Conservation (phyloP, 345 rosid species). For the Syzygium oleosum region DNA sequence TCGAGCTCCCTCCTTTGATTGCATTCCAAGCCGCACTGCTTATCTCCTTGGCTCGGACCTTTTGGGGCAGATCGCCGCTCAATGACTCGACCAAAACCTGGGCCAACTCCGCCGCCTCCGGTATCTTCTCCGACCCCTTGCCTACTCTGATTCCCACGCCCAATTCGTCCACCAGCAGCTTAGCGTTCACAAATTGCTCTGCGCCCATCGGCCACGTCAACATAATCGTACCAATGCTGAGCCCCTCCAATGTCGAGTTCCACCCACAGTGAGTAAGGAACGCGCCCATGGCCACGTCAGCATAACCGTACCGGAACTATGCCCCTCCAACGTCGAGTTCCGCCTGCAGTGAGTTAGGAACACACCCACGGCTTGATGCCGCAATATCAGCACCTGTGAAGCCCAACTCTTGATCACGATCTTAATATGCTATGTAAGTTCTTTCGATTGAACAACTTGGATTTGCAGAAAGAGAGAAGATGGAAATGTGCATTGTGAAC, state of each 20-base stretch:
- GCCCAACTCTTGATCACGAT: background rate
- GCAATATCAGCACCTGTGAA: no score
- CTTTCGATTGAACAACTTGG: background rate
- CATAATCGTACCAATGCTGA: background rate
- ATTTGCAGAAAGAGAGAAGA: background rate
- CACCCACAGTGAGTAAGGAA: slow-evolving; percentile 52
- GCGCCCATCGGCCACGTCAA: background rate
- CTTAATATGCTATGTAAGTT: background rate
- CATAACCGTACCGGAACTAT: no score
- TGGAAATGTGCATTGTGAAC: background rate
- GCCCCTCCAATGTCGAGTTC: slow-evolving; percentile 61
- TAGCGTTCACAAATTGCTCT: slow-evolving; percentile 46
- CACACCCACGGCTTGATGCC: no score
- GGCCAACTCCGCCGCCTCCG: slow-evolving; percentile 33
- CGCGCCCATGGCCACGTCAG: no score
- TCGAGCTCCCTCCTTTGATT: slow-evolving; percentile 42
- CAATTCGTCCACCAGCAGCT: slow-evolving; percentile 43
- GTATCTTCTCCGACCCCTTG: slow-evolving; percentile 34
- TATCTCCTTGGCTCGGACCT: slow-evolving; percentile 2
- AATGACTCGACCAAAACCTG: slow-evolving; percentile 2
- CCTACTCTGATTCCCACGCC: slow-evolving; percentile 38
- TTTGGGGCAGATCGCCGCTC: background rate
- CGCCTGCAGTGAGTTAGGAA: no score
- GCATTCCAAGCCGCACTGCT: slow-evolving; percentile 21
- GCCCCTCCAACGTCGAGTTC: no score